These are phyloP conservation scores for Hypoxylon sp. DNA, from an alignment of 2,329 filamentous ascomycete species.

Conservation along the genomic window DNA sequence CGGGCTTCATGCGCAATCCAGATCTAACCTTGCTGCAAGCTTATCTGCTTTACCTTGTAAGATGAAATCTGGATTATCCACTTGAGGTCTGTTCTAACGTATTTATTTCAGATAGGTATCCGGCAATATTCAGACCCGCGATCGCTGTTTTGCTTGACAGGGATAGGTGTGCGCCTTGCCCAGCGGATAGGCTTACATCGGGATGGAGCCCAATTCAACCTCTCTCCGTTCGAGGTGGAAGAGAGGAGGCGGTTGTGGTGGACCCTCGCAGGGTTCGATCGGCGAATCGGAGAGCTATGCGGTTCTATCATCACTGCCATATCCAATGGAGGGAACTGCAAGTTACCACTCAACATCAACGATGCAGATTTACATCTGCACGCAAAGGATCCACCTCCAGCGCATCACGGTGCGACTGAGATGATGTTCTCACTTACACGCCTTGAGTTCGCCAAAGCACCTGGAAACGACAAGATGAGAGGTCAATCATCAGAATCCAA, in stretches of 20 bases:
- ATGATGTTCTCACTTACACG: slow-evolving; percentile 72
- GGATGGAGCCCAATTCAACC: slow-evolving; percentile 67
- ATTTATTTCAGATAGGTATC: slow-evolving; percentile 64
- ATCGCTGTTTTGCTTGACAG: slow-evolving; percentile 72
- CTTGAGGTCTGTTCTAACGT: slow-evolving; percentile 49
- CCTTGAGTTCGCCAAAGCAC: slow-evolving; percentile 70
- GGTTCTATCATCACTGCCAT: slow-evolving; percentile 71
- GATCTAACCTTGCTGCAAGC: slow-evolving; percentile 78
- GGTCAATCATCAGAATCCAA: slow-evolving; percentile 51
- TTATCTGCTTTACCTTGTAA: slow-evolving; percentile 75
- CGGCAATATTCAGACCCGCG: slow-evolving; percentile 72
- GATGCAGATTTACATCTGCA: slow-evolving; percentile 72
- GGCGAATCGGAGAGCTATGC: slow-evolving; percentile 76
- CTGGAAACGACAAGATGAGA: slow-evolving; percentile 63
- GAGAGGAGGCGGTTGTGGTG: slow-evolving; percentile 82
- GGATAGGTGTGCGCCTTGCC: slow-evolving; percentile 76
- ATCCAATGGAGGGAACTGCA: slow-evolving; percentile 68
- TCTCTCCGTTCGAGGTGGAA: slow-evolving; percentile 75
- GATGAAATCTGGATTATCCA: background rate
- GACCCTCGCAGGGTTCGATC: slow-evolving; percentile 78
- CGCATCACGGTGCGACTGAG: slow-evolving; percentile 68
- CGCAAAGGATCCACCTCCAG: slow-evolving; percentile 67
- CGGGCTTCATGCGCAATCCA: slow-evolving; percentile 75
- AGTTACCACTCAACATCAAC: slow-evolving; percentile 72
- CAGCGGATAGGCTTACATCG: slow-evolving; percentile 78